phyloP scores from a whole-genome alignment of 2,329 filamentous ascomycete genomes.

The Periglandula ipomoeae region DNA sequence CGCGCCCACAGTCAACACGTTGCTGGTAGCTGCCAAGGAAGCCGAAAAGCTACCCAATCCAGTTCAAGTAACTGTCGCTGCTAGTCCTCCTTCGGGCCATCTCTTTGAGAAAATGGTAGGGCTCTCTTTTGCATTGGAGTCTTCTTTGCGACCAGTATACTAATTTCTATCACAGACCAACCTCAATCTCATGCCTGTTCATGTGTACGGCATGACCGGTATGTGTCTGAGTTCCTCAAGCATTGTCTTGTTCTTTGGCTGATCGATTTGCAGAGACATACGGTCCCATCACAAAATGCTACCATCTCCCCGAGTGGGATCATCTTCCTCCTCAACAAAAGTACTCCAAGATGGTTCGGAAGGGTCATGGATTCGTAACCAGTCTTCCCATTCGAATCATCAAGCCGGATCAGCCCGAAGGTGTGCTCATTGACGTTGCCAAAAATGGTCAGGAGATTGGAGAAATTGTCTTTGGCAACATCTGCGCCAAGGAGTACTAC shows the following conservation, averaged over 20 bases:
- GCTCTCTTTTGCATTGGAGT: no score
- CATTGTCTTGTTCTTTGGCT: background rate
- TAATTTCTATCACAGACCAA: slow-evolving; percentile 21
- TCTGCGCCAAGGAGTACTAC: slow-evolving; percentile 86
- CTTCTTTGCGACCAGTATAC: no score
- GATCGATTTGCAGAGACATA: slow-evolving; percentile 59
- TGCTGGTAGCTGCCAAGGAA: slow-evolving; percentile 73
- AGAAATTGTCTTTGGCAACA: slow-evolving; percentile 72
- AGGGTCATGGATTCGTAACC: slow-evolving; percentile 85
- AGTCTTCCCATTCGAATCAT: slow-evolving; percentile 74
- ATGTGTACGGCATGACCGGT: slow-evolving; percentile 75
- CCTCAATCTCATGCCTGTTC: slow-evolving; percentile 81
- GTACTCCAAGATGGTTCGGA: slow-evolving; percentile 83
- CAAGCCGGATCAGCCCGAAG: slow-evolving; percentile 65
- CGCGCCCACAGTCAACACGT: slow-evolving; percentile 90
- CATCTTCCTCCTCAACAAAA: slow-evolving; percentile 61
- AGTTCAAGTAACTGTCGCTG: slow-evolving; percentile 85
- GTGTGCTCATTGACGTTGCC: slow-evolving; percentile 36
- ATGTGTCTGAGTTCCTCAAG: slow-evolving; percentile 1
- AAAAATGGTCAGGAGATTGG: slow-evolving; percentile 41
- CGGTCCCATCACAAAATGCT: slow-evolving; percentile 91
- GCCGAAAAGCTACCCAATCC: slow-evolving; percentile 59
- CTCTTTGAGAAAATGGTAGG: slow-evolving; percentile 86
- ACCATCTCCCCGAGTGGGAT: slow-evolving; percentile 82
- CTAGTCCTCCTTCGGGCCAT: slow-evolving; percentile 79